Conservation (phyloP, 164 flowering plant genomes). For the Paratinospora sagittata region DNA sequence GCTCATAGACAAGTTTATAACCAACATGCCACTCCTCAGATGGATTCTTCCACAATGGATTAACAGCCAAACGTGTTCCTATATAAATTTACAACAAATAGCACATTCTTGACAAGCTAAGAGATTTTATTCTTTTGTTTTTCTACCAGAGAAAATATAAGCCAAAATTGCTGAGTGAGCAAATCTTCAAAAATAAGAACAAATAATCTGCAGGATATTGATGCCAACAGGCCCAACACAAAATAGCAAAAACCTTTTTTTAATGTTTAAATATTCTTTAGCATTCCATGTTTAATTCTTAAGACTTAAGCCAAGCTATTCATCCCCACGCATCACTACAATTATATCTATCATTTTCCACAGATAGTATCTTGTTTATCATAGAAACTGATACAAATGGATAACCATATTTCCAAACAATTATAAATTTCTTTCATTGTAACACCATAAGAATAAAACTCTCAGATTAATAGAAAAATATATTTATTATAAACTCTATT, state of each 20-base stretch:
- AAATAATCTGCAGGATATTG: background rate
- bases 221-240: slow-evolving; percentile 1
- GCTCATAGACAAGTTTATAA: slow-evolving; percentile 74
- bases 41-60: slow-evolving; percentile 86
- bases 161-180: background rate
- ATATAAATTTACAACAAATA: background rate
- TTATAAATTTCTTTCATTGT: background rate
- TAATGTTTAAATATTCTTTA: background rate
- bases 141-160: background rate
- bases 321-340: background rate
- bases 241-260: background rate
- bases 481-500: too few relatives aligned
- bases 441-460: background rate
- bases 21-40: slow-evolving; percentile 97
- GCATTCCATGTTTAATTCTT: background rate
- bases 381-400: background rate
- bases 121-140: background rate
- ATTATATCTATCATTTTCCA: background rate
- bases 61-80: slow-evolving; percentile 63
- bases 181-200: background rate
- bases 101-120: background rate
- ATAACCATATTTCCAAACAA: background rate
- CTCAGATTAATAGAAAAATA: too few relatives aligned
- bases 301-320: background rate
- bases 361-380: background rate